phyloP scores from a whole-genome alignment of 768 basidiomycete genomes.

The Suillus lakei region DNA sequence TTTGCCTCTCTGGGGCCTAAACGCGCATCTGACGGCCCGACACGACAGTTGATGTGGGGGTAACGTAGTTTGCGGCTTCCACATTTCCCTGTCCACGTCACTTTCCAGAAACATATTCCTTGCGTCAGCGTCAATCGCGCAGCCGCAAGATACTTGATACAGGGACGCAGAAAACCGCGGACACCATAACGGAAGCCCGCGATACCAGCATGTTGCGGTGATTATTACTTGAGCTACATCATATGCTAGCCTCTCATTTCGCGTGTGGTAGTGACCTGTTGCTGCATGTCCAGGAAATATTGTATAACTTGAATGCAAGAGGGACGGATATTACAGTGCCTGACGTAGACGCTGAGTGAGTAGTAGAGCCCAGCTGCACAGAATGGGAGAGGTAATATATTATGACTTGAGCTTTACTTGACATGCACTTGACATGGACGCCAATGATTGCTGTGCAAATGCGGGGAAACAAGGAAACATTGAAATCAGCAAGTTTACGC shows the following conservation, averaged over 20 bases:
- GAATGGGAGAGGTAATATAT: not conserved
- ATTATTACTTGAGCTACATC: not conserved
- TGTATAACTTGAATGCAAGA: not conserved
- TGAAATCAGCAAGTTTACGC: not conserved
- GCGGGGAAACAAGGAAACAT: slow-evolving; percentile 25
- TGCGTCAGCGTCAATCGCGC: slow-evolving; percentile 19
- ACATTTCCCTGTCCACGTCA: slow-evolving; percentile 13
- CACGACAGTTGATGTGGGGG: slow-evolving; percentile 12
- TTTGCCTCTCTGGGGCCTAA: slow-evolving; percentile 28
- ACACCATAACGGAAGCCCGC: slow-evolving; percentile 1
- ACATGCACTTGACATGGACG: not conserved
- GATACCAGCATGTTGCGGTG: slow-evolving; percentile 7
- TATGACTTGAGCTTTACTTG: not conserved
- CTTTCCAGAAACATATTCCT: slow-evolving; percentile 22
- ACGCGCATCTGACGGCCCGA: slow-evolving; percentile 15
- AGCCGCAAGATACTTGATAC: slow-evolving; percentile 23
- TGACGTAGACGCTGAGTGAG: not conserved
- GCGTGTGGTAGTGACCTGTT: not conserved
- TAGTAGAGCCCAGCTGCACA: not conserved
- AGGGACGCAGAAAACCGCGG: slow-evolving; percentile 24
- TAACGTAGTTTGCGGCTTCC: slow-evolving; percentile 21
- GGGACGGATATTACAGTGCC: not conserved
- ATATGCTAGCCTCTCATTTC: slow-evolving; percentile 2
- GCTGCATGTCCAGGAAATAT: not conserved
- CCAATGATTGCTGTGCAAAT: slow-evolving; percentile 18